phyloP scores from a whole-genome alignment of 2,329 filamentous ascomycete genomes.

The Sporothrix curviconia region DNA sequence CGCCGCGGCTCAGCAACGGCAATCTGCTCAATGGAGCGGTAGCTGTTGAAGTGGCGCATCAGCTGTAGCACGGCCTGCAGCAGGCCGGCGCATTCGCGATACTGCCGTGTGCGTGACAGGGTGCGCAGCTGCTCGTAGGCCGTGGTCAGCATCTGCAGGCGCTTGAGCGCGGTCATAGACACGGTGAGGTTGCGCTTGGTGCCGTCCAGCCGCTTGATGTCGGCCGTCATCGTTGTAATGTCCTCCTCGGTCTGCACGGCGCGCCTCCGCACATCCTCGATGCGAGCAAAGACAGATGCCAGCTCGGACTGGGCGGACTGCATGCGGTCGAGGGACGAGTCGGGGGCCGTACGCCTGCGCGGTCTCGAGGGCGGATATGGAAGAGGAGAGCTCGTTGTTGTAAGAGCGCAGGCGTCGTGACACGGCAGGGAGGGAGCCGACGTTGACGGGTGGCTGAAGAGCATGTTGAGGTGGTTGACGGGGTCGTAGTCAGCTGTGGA shows the following conservation, averaged over 20 bases:
- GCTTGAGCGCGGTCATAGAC: slow-evolving; percentile 95
- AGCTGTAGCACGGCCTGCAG: slow-evolving; percentile 93
- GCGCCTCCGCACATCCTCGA: slow-evolving; percentile 83
- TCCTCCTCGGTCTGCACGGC: slow-evolving; percentile 89
- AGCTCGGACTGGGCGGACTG: slow-evolving; percentile 86
- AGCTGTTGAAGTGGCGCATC: slow-evolving; percentile 98
- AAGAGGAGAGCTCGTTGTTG: slow-evolving; percentile 73
- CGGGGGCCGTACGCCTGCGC: slow-evolving; percentile 78
- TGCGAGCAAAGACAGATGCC: slow-evolving; percentile 83
- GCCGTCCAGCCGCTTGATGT: slow-evolving; percentile 94
- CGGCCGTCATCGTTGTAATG: slow-evolving; percentile 97
- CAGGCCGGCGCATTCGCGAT: slow-evolving; percentile 87
- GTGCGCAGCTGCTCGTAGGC: slow-evolving; percentile 94
- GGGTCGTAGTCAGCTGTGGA: slow-evolving; percentile 45
- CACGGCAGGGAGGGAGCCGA: slow-evolving; percentile 68
- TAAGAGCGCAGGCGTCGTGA: slow-evolving; percentile 66
- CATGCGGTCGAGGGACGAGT: slow-evolving; percentile 84
- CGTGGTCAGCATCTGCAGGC: slow-evolving; percentile 96
- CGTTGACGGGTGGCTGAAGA: slow-evolving; percentile 85
- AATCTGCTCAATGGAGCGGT: slow-evolving; percentile 96
- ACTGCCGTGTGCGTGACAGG: slow-evolving; percentile 79
- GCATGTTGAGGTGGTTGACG: slow-evolving; percentile 82
- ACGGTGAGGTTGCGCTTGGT: slow-evolving; percentile 95
- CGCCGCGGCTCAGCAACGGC: slow-evolving; percentile 85
- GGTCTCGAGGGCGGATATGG: slow-evolving; percentile 67